Evolutionary conservation across 2,329 filamentous ascomycete genomes (phyloP).

Genomic region (Aspergillus cejpii): DNA sequence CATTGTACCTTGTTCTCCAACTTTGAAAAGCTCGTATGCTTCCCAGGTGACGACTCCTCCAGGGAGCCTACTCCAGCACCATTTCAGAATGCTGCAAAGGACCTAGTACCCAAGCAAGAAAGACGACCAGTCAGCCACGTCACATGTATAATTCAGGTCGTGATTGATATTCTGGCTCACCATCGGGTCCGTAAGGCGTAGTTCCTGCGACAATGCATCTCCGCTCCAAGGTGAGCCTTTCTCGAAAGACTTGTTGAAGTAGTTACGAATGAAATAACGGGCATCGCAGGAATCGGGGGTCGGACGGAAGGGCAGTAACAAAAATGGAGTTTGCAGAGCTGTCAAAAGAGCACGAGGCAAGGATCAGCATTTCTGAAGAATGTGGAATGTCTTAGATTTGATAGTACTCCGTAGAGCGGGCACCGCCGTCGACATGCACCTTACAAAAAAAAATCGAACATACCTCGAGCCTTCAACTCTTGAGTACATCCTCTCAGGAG

Average conservation of each 20-base stretch:
- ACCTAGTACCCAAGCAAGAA: constrained; percentile 51
- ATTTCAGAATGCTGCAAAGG: constrained; percentile 88
- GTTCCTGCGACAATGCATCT: constrained; percentile 69
- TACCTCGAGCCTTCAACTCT: constrained; percentile 93
- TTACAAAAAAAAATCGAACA: constrained; percentile 26
- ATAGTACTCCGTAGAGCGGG: constrained; percentile 19
- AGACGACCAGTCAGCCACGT: not conserved
- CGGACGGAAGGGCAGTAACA: constrained; percentile 88
- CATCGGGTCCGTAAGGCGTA: constrained; percentile 90
- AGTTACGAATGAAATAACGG: constrained; percentile 86
- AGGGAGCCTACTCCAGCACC: constrained; percentile 92
- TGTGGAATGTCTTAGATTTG: constrained; percentile 19
- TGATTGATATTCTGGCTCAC: constrained; percentile 47
- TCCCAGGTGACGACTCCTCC: constrained; percentile 95
- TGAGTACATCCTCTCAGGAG: constrained; percentile 75
- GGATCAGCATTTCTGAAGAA: constrained; percentile 30
- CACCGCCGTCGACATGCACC: constrained; percentile 3
- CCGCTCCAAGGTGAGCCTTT: constrained; percentile 55
- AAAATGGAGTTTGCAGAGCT: constrained; percentile 87
- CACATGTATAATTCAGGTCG: not conserved
- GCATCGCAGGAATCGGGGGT: constrained; percentile 87
- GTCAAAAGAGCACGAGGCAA: constrained; percentile 16
- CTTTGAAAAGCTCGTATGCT: constrained; percentile 90
- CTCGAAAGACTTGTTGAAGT: constrained; percentile 66
- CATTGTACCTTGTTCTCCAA: constrained; percentile 77